phyloP scores from a whole-genome alignment of 345 rosid genomes.

The Corchorus capsularis region DNA sequence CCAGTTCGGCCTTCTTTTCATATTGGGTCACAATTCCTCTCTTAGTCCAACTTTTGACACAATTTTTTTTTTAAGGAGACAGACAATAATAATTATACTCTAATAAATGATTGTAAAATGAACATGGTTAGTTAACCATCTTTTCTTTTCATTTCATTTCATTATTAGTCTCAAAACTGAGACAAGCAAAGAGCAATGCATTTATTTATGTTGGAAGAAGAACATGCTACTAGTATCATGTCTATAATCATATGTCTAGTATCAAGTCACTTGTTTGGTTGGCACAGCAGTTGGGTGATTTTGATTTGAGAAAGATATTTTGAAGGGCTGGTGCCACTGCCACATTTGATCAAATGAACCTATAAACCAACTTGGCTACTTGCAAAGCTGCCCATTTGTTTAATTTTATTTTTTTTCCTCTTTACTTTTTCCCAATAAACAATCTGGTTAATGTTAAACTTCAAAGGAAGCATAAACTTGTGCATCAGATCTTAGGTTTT shows the following conservation, averaged over 20 bases:
- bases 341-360: constrained; percentile 19
- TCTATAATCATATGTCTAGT: background rate
- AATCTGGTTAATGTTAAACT: constrained; percentile 14
- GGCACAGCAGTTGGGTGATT: background rate
- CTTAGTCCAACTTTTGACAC: background rate
- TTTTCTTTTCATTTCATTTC: no score
- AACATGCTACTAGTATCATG: no score
- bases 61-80: background rate
- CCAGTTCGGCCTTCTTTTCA: background rate
- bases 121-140: background rate
- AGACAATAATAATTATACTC: no score
- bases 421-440: constrained; percentile 11
- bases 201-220: background rate
- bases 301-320: background rate
- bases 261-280: background rate
- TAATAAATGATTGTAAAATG: background rate
- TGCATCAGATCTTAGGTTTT: constrained; percentile 8
- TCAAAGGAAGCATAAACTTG: constrained; percentile 15
- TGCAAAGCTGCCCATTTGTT: no score
- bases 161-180: background rate
- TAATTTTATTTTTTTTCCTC: background rate
- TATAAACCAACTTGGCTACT: background rate
- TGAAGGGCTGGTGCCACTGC: constrained; percentile 6
- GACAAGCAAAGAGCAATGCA: background rate
- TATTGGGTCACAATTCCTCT: background rate